Conservation (phyloP, 371 early-diverging fungal species). For the Zychaea mexicana region DNA sequence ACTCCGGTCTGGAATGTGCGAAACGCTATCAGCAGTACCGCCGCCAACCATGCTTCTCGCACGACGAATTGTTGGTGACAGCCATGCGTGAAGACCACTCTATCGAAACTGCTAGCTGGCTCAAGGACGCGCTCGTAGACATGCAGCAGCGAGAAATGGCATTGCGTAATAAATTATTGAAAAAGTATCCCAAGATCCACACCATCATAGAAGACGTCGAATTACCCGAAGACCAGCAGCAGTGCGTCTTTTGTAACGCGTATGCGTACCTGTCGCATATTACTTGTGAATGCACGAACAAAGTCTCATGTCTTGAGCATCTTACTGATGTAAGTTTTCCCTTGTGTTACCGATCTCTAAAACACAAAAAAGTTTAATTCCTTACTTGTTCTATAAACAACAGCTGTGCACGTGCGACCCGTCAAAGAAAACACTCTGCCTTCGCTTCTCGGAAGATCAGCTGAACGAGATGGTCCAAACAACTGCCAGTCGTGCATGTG, state of each 20-base stretch:
- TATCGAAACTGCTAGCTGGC: conserved; percentile 53
- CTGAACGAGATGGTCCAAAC: conserved; percentile 40
- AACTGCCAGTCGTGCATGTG: conserved; percentile 18
- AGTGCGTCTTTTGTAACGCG: conserved; percentile 72
- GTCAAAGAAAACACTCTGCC: conserved; percentile 41
- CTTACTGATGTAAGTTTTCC: conserved; percentile 49
- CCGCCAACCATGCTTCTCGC: conserved; percentile 90
- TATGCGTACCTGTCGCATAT: conserved; percentile 75
- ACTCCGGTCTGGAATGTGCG: conserved; percentile 79
- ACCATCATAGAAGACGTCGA: conserved; percentile 31
- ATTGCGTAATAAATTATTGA: conserved; percentile 52
- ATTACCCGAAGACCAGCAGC: conserved; percentile 58
- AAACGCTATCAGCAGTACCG: conserved; percentile 77
- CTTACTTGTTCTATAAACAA: background rate
- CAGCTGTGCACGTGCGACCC: conserved; percentile 60
- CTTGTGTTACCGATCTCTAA: background rate
- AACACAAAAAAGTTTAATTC: background rate
- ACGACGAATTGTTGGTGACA: conserved; percentile 85
- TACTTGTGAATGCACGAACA: conserved; percentile 63
- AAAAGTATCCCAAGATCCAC: conserved; percentile 34
- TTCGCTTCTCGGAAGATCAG: conserved; percentile 58
- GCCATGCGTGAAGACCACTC: conserved; percentile 50
- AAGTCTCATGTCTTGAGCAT: conserved; percentile 69
- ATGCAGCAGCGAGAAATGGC: conserved; percentile 62
- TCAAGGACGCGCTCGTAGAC: conserved; percentile 54